These are phyloP conservation scores for Paramarasmius palmivorus DNA, from an alignment of 1,284 basidiomycete species.

Conservation along the genomic window DNA sequence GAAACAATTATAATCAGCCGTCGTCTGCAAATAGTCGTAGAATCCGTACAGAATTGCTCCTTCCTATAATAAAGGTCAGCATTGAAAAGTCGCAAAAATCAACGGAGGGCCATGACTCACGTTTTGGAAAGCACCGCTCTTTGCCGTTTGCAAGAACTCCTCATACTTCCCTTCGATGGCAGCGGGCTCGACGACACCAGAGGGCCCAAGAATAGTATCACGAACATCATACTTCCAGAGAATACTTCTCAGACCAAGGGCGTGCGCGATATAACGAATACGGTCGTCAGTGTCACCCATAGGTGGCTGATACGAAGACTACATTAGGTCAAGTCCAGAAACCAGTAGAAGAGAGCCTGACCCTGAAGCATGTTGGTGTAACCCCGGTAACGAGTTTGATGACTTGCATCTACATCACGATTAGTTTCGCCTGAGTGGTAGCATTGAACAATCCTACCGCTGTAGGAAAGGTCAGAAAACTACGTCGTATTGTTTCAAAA, in stretches of 20 bases:
- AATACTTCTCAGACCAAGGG: slow-evolving; percentile 59
- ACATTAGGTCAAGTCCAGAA: background rate
- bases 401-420: slow-evolving; percentile 39
- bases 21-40: too few relatives aligned
- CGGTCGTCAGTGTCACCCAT: slow-evolving; percentile 69
- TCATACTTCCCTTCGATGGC: slow-evolving; percentile 46
- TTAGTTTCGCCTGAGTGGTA: background rate
- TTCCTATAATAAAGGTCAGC: background rate
- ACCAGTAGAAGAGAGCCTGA: slow-evolving; percentile 23
- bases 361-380: slow-evolving; percentile 71
- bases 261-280: slow-evolving; percentile 63
- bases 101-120: slow-evolving; percentile 23
- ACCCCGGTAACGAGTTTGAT: slow-evolving; percentile 57
- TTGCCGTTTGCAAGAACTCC: slow-evolving; percentile 33
- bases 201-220: slow-evolving; percentile 56
- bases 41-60: too few relatives aligned
- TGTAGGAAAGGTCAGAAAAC: background rate
- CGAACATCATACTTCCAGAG: slow-evolving; percentile 71
- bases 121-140: slow-evolving; percentile 39
- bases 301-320: slow-evolving; percentile 44
- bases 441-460: slow-evolving; percentile 8
- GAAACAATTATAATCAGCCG: too few relatives aligned
- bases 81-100: slow-evolving; percentile 2
- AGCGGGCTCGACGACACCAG: slow-evolving; percentile 40
- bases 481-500: background rate